Evolutionary conservation across 345 rosid genomes (phyloP).

Genomic region (Syzygium aqueum): DNA sequence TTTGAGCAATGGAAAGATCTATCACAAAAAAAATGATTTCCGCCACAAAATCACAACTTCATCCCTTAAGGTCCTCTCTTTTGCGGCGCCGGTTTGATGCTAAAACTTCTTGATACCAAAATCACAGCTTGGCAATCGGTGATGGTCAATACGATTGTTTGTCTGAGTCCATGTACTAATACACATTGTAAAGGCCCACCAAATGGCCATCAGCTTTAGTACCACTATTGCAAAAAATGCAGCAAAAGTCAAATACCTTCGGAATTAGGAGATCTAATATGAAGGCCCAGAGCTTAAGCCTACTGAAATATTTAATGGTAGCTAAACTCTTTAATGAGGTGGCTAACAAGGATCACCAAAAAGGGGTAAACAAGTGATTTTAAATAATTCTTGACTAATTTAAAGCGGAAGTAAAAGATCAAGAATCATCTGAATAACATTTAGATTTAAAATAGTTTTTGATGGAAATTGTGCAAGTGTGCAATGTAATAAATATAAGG

Average conservation of each 20-base stretch:
- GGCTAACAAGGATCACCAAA: too few relatives aligned
- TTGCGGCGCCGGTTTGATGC: neutral
- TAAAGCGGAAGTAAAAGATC: too few relatives aligned
- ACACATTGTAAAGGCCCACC: too few relatives aligned
- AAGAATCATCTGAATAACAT: too few relatives aligned
- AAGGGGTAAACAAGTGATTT: too few relatives aligned
- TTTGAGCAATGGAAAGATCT: neutral
- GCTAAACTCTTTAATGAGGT: too few relatives aligned
- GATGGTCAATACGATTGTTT: neutral
- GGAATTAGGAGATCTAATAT: neutral
- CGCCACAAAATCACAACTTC: neutral
- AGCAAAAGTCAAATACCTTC: rapidly evolving
- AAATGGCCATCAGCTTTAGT: neutral
- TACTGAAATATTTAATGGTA: neutral
- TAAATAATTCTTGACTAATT: too few relatives aligned
- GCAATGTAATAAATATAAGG: too few relatives aligned
- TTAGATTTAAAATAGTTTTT: too few relatives aligned
- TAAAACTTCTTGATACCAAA: neutral
- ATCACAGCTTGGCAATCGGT: neutral
- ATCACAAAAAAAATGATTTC: neutral
- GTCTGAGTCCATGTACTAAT: too few relatives aligned
- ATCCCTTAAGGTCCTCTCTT: neutral
- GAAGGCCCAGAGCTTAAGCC: neutral
- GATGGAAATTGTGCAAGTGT: too few relatives aligned
- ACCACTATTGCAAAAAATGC: neutral